These are phyloP conservation scores for Stevia rebaudiana DNA, from an alignment of 140 eudicot genomes.

Conservation along the genomic window DNA sequence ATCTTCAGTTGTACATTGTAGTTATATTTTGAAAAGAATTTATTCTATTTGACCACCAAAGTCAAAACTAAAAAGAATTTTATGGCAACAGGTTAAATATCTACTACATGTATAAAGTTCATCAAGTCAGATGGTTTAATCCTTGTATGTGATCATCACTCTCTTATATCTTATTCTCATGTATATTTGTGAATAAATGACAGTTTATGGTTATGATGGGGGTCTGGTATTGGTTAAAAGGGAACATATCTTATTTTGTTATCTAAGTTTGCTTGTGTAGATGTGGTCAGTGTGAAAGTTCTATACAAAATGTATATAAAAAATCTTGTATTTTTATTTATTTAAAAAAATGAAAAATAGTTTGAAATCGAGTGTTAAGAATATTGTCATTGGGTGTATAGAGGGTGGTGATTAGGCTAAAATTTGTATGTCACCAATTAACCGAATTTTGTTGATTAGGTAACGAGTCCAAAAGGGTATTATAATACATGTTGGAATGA, in stretches of 20 bases:
- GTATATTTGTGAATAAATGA: conserved; percentile 41
- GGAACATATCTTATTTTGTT: conserved; percentile 23
- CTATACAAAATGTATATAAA: conserved; percentile 30
- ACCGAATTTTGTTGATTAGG: not conserved
- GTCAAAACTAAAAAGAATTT: conserved; percentile 8
- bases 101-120: conserved; percentile 6
- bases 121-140: conserved; percentile 4
- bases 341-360: not conserved
- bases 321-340: conserved; percentile 5
- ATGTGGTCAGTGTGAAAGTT: conserved; percentile 30
- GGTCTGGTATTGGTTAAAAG: conserved; percentile 23
- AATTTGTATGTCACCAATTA: not conserved
- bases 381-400: not conserved
- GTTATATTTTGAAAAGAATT: not conserved
- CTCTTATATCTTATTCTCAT: conserved; percentile 5
- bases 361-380: conserved; percentile 9
- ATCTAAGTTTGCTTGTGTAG: conserved; percentile 27
- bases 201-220: conserved; percentile 24
- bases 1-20: not conserved
- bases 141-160: conserved; percentile 22
- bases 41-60: not conserved
- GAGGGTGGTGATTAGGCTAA: not conserved
- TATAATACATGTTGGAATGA: no score
- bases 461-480: no score
- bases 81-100: conserved; percentile 24